Evolutionary conservation across 176 grass and related monocot genomes (phyloP).

Genomic region (Oryza officinalis): DNA sequence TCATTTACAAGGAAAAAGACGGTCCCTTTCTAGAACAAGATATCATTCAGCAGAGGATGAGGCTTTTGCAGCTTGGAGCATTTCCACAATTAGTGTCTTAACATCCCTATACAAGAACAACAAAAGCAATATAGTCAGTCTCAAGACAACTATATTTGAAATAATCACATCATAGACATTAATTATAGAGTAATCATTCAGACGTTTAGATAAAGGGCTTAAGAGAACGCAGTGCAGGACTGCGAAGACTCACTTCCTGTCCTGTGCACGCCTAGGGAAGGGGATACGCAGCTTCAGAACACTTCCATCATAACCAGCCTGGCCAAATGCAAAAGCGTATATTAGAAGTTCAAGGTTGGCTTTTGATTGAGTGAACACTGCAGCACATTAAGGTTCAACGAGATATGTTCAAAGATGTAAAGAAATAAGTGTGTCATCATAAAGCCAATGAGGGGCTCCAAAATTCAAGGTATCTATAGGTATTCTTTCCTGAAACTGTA

Average conservation of each 20-base stretch:
- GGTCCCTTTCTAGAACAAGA: neutral
- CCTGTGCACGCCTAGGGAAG: constrained; percentile 78
- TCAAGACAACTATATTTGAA: neutral
- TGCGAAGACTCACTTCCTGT: constrained; percentile 67
- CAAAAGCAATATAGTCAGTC: neutral
- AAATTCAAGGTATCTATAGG: neutral
- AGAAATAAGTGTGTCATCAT: neutral
- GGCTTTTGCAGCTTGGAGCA: constrained; percentile 83
- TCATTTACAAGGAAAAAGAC: constrained; percentile 1
- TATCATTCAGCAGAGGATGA: constrained; percentile 41
- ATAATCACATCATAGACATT: neutral
- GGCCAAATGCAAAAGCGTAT: constrained; percentile 23
- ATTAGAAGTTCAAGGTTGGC: constrained; percentile 5
- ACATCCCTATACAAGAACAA: constrained; percentile 66
- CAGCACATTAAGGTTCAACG: neutral
- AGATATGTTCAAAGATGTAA: constrained; percentile 26
- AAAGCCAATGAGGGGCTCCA: neutral
- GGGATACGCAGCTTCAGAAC: constrained; percentile 82
- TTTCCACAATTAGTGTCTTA: constrained; percentile 92
- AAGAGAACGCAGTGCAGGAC: neutral
- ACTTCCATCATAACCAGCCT: constrained; percentile 81
- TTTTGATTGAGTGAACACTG: neutral
- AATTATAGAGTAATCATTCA: neutral
- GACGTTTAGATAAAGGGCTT: neutral
- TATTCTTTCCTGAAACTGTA: constrained; percentile 11